Evolutionary conservation across 2,329 filamentous ascomycete species (phyloP), one percentile per base, ranked within the genome.

Genomic region (Pyricularia grisea): DNA sequence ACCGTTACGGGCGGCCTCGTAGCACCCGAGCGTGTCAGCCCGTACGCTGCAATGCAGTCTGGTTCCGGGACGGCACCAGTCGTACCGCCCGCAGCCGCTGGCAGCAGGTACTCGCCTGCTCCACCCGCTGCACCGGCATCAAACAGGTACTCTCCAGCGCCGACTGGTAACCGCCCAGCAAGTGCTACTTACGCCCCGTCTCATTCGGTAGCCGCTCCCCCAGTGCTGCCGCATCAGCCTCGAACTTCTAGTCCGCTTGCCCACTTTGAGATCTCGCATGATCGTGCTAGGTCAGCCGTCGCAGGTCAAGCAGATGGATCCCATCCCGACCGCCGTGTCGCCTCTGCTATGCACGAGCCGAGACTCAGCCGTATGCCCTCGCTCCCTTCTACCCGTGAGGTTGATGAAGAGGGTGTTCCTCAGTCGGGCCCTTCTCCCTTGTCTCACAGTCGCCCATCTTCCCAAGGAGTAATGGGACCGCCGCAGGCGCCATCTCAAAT

Each of bases 201-300:
- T 73, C 79, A 7, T 78, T 77, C 25, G 23, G 60, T n/a, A 23
- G 75, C 79, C 0, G 77, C 82, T 3, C 81, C 83, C 30, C 79
- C 85, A 17, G 76, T 82, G 55, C 78, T 89, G 60, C 80, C 86
- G 65, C 87, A 90, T 73, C 83, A 87, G 71, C 88, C 88, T 10
- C 81, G 88, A 71, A 90, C 88, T 1, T 90, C 88, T 1, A 90
- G 88, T 72, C 88, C 88, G 0, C 76, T 90, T 70, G 88, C 88
- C 6, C 87, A 90, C 72, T 89, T 88, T 70, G 88, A 90, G 75
- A 81, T 82, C 12, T 81, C 80, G 9, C 79, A 81, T 68, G 80
- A 81, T 36, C 72, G 72, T 64, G 69, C 70, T 78, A 9, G 75
- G 73, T 65, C 72, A 17, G 25, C 74, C 5, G 70, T 70, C 7